phyloP scores from a whole-genome alignment of 306 rosid genomes.

The Lupinus albus region DNA sequence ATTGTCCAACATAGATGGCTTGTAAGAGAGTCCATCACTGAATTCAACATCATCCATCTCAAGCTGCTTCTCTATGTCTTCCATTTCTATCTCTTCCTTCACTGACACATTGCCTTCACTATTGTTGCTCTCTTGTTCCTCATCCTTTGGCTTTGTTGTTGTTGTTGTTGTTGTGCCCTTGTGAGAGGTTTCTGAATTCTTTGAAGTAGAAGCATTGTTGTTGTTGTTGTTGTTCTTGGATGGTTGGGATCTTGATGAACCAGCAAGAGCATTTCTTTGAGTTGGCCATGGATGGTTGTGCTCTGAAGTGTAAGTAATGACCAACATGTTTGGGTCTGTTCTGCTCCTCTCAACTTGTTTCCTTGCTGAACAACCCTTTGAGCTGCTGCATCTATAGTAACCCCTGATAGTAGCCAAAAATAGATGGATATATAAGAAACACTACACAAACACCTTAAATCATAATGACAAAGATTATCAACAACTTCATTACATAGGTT shows the following conservation, averaged over 20 bases:
- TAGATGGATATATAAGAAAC: background rate
- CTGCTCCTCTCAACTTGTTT: conserved; percentile 95
- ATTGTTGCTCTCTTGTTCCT: conserved; percentile 39
- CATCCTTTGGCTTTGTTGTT: conserved; percentile 51
- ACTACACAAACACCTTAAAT: background rate
- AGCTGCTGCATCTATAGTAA: conserved; percentile 92
- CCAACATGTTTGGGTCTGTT: conserved; percentile 91
- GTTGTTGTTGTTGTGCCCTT: conserved; percentile 35
- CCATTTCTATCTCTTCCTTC: conserved; percentile 60
- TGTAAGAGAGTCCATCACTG: conserved; percentile 54
- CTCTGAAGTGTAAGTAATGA: conserved; percentile 90
- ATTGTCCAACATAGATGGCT: conserved; percentile 44
- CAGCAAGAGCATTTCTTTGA: conserved; percentile 89
- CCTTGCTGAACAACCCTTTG: conserved; percentile 92
- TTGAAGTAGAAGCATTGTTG: conserved; percentile 40
- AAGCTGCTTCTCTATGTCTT: conserved; percentile 51
- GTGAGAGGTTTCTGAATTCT: conserved; percentile 33
- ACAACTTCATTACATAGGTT: background rate
- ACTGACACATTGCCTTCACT: conserved; percentile 47
- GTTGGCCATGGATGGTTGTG: conserved; percentile 99
- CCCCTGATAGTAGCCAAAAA: conserved; percentile 53
- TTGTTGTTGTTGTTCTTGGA: conserved; percentile 48
- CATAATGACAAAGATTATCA: background rate
- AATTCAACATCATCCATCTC: conserved; percentile 57
- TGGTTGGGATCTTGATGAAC: conserved; percentile 74